Evolutionary conservation across 371 early-diverging fungal genomes (phyloP).

Genomic region (Dichotomocladium elegans): DNA sequence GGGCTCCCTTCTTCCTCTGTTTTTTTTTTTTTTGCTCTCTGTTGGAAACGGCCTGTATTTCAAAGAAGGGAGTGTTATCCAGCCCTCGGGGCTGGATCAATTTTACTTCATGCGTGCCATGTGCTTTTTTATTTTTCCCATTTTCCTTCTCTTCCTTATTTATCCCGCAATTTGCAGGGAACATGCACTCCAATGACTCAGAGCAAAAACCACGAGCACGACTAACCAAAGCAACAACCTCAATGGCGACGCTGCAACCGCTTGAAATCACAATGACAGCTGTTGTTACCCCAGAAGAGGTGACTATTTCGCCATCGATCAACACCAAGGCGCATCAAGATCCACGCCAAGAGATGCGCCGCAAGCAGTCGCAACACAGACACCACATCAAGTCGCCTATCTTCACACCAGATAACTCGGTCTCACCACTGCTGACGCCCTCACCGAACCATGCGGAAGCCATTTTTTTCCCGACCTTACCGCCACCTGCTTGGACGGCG

Average conservation of each 20-base stretch:
- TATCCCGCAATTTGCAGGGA: too few relatives aligned
- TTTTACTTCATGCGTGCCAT: too few relatives aligned
- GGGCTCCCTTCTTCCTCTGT: too few relatives aligned
- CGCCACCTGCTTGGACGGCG: conserved; percentile 17
- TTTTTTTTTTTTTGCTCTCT: too few relatives aligned
- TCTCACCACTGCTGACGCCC: conserved; percentile 13
- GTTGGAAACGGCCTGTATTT: too few relatives aligned
- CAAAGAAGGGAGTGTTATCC: too few relatives aligned
- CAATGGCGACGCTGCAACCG: conserved; percentile 39
- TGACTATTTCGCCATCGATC: not conserved
- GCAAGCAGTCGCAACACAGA: conserved; percentile 27
- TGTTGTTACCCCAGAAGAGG: conserved; percentile 13
- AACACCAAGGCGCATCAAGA: not conserved
- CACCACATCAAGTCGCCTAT: conserved; percentile 34
- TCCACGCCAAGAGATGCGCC: conserved; percentile 3
- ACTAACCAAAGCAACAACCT: conserved; percentile 35
- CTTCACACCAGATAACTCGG: conserved; percentile 17
- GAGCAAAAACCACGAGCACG: conserved; percentile 26
- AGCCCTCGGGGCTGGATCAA: too few relatives aligned
- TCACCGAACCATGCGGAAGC: conserved; percentile 4
- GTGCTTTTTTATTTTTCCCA: too few relatives aligned
- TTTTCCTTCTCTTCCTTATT: too few relatives aligned
- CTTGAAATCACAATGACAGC: conserved; percentile 44
- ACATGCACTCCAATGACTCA: too few relatives aligned
- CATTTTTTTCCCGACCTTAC: conserved; percentile 15